phyloP scores from a whole-genome alignment of 1,284 basidiomycete species.

The Coriolopsis trogii region DNA sequence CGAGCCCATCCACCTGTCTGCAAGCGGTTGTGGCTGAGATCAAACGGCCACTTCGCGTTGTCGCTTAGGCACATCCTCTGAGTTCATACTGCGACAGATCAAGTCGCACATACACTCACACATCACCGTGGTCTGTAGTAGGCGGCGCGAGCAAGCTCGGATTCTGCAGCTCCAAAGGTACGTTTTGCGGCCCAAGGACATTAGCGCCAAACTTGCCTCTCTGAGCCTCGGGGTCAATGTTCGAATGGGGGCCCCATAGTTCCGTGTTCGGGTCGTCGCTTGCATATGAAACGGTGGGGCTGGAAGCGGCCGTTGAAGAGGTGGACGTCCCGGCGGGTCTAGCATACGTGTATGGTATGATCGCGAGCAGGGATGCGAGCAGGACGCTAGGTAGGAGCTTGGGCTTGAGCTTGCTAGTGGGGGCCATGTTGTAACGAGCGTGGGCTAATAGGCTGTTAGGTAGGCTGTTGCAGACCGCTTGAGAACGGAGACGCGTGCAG shows the following conservation, averaged over 20 bases:
- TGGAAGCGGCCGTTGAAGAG: conserved; percentile 5
- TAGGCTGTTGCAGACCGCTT: no score
- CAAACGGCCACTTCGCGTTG: conserved; percentile 76
- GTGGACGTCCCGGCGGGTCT: conserved; percentile 3
- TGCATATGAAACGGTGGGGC: conserved; percentile 48
- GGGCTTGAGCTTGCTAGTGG: conserved; percentile 4
- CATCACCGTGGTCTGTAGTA: conserved; percentile 62
- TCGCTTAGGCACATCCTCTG: conserved; percentile 42
- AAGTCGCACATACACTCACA: conserved; percentile 40
- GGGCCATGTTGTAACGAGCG: no score
- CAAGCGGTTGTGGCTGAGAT: conserved; percentile 68
- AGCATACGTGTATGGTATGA: background rate
- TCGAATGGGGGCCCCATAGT: conserved; percentile 38
- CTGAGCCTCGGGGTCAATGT: conserved; percentile 37
- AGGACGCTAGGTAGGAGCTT: conserved; percentile 7
- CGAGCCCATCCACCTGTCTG: conserved; percentile 77
- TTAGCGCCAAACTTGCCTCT: conserved; percentile 50
- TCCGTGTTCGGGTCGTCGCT: conserved; percentile 54
- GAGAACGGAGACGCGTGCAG: no score
- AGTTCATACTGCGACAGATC: no score
- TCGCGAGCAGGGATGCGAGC: conserved; percentile 3
- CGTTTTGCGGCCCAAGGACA: conserved; percentile 60
- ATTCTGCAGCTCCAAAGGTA: conserved; percentile 55
- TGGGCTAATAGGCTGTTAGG: no score
- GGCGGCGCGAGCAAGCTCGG: conserved; percentile 68